Conservation (phyloP, 257 asterid genomes). For the Linaria vulgaris region DNA sequence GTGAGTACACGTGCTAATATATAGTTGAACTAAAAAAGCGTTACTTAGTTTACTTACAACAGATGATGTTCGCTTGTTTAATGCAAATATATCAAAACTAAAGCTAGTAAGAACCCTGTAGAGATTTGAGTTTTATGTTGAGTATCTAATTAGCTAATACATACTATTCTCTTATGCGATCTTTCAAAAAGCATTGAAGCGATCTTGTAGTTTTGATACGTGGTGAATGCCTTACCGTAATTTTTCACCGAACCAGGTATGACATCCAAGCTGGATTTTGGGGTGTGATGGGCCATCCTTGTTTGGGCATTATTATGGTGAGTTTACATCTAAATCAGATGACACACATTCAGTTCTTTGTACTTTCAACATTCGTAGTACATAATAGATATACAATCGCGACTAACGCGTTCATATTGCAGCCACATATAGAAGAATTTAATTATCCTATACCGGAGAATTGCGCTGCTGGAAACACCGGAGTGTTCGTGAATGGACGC, state of each 20-base stretch:
- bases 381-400: too few species aligned
- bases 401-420: slow-evolving; percentile 27
- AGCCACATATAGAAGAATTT: slow-evolving; percentile 94
- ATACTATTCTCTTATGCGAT: neutral
- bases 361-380: neutral
- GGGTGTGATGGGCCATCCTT: slow-evolving; percentile 97
- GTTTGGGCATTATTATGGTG: slow-evolving; percentile 87
- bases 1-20: slow-evolving; percentile 43
- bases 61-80: neutral
- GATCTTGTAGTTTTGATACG: too few species aligned
- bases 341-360: neutral
- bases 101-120: too few species aligned
- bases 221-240: slow-evolving; percentile 2
- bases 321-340: slow-evolving; percentile 26
- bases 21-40: slow-evolving; percentile 17
- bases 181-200: neutral
- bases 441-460: slow-evolving; percentile 63
- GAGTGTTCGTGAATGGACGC: slow-evolving; percentile 79
- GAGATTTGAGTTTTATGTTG: too few species aligned
- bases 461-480: slow-evolving; percentile 87
- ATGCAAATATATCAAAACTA: too few species aligned
- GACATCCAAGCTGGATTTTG: slow-evolving; percentile 91
- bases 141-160: too few species aligned
- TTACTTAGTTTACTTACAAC: neutral
- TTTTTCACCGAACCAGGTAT: slow-evolving; percentile 54